These are phyloP conservation scores for Stramenopiles sp. DNA, from an alignment of 352 stramenopile species.

Conservation along the genomic window DNA sequence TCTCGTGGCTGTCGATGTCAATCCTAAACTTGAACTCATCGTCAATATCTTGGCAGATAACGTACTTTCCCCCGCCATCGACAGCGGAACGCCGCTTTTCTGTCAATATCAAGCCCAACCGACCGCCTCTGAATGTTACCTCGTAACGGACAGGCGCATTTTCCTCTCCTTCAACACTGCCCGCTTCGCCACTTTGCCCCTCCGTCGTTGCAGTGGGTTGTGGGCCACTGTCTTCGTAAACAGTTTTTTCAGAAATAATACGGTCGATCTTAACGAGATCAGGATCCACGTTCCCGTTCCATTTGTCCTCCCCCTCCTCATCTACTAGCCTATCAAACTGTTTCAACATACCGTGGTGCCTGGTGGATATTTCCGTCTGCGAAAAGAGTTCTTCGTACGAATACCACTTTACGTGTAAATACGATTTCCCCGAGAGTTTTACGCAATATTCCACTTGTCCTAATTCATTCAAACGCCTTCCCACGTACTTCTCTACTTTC, in stretches of 20 bases:
- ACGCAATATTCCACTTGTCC: slow-evolving; percentile 44
- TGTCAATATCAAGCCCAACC: neutral
- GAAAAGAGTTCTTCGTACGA: slow-evolving; percentile 44
- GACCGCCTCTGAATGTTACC: neutral
- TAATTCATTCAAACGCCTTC: neutral
- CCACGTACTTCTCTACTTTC: slow-evolving; percentile 8
- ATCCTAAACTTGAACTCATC: neutral
- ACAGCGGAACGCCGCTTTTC: neutral
- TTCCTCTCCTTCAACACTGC: neutral
- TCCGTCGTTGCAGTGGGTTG: neutral
- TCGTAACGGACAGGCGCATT: neutral
- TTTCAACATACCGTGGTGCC: slow-evolving; percentile 2
- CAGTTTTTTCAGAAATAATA: neutral
- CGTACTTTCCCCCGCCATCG: neutral
- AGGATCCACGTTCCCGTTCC: neutral
- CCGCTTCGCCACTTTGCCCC: neutral
- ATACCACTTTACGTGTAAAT: slow-evolving; percentile 61
- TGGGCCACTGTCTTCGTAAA: neutral
- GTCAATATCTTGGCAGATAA: slow-evolving; percentile 4
- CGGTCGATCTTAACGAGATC: neutral
- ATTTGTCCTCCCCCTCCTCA: slow-evolving; percentile 1
- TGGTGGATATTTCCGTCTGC: neutral
- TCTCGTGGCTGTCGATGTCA: neutral
- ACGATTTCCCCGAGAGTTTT: slow-evolving; percentile 60
- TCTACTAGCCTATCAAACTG: slow-evolving; percentile 4